Conservation (phyloP, 176 grass and related monocot species). For the Areca catechu region DNA sequence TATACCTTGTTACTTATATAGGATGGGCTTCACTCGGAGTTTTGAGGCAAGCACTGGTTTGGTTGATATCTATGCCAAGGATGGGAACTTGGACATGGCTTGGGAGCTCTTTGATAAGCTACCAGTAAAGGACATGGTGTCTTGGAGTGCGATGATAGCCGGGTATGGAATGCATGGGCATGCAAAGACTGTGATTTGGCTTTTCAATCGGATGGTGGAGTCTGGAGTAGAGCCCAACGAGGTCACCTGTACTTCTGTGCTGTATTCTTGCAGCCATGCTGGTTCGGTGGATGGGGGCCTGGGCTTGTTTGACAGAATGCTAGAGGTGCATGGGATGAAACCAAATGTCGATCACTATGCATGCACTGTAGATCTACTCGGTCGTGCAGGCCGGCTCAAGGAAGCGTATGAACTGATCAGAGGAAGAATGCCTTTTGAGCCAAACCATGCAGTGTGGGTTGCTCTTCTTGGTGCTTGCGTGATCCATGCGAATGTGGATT, state of each 20-base stretch:
- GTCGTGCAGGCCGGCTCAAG: no score
- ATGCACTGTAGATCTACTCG: no score
- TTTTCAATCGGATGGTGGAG: slow-evolving; percentile 45
- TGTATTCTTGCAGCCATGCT: slow-evolving; percentile 58
- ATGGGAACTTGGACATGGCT: slow-evolving; percentile 13
- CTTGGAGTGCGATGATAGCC: no score
- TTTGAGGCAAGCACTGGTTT: no score
- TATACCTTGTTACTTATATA: no score
- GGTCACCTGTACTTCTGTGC: slow-evolving; percentile 44
- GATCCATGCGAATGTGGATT: slow-evolving; percentile 44
- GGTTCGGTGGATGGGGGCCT: slow-evolving; percentile 53
- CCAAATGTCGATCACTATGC: slow-evolving; percentile 38
- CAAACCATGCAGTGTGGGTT: slow-evolving; percentile 34
- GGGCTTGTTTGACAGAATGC: slow-evolving; percentile 32
- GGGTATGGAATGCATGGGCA: no score
- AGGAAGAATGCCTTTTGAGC: slow-evolving; percentile 37
- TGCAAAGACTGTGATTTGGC: no score
- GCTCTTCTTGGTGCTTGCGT: slow-evolving; percentile 54
- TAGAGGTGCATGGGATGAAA: slow-evolving; percentile 23
- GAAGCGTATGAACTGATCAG: no score
- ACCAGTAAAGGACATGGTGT: slow-evolving; percentile 39
- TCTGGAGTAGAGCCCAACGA: slow-evolving; percentile 29
- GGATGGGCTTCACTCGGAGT: no score
- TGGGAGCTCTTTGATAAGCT: slow-evolving; percentile 41
- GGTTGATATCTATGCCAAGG: no score